Evolutionary conservation across 2,329 filamentous ascomycete genomes (phyloP), one percentile per base, ranked within the genome.

Genomic region (Colletotrichum tanaceti): DNA sequence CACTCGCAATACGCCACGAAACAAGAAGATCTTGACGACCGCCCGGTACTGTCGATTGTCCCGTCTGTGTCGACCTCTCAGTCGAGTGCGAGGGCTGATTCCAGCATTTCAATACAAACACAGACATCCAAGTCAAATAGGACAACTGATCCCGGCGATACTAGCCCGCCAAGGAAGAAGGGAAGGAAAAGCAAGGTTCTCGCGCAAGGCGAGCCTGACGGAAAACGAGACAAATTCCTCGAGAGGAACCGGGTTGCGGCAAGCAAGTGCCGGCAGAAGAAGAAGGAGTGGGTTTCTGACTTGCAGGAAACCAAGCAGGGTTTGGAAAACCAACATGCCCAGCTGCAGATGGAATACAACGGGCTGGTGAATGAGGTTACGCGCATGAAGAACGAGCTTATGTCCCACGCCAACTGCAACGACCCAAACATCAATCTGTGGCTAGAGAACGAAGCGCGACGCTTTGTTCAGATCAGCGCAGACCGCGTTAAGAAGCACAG

Each of bases 161-260:
- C 54, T 47, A 58, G 66, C 39, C 61, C 65, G 5, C 58, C 71
- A n/a, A 73, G 74, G 7, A 78, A 75, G 60, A 75, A 77, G 46
- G 73, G 73, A 32, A 78, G 65, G 58, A 70, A 66, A 58, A 67
- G 61, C 54, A 72, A 75, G 52, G 67, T 72, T 59, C 68, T 72
- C 28, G 7, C 70, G 52, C 66, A 70, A 1, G 75, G 72, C 4
- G 80, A 83, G 11, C 77, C 79, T 1, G 75, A 75, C 9, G 49
- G 70, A 5, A 88, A 86, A 73, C 82, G 87, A 35, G 83, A 81
- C 70, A 85, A 84, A 70, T 90, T 89, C 72, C 83, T 93, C 0
- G 89, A 92, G 77, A 87, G 91, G 69, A 94, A 94, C 76, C 85
- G 91, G 11, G 80, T 91, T 2, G 91, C 91, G 0, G 91, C 91